Evolutionary conservation across 345 rosid species (phyloP), one percentile per base, ranked within the genome.

Genomic region (Populus ilicifolia): DNA sequence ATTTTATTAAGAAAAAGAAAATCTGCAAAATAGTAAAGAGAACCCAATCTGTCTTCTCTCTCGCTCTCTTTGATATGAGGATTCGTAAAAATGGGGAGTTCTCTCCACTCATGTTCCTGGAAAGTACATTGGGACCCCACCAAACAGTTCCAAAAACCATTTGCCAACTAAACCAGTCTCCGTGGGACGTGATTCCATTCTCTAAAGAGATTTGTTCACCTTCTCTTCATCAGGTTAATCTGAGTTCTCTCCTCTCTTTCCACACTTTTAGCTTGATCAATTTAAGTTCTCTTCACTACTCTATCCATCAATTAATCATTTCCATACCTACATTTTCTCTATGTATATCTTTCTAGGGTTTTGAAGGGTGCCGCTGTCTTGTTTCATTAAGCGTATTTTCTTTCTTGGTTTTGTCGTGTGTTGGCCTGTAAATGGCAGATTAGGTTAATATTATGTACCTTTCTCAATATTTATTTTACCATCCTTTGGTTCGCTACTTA

Each of bases 121-220:
- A 61, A 61, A 20, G 27, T 61, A 20, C 25, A 10, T 5, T 7
- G 12, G 27, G 5, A 61, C 65, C 65, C 23, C 65, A 9, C 10
- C 65, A 21, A 61, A 9, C 65, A 6, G 27, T 61, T 10, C 65
- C 50, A 14, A 46, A 46, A 46, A 46, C 50, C 17, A 2, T 17
- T 11, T 76, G 79, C 59, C 67, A 23, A 50, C 67, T 76, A 9
- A 76, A 76, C 56, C 79, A 69, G 73, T 76, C 79, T 2, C 79
- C 79, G 16, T 76, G 79, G 79, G 79, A 76, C 48, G 73, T 16
- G 7, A 69, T 76, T 38, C 29, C 67, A 4, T 39, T 69, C n/a
- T 69, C 79, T 56, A 66, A n/a, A 36, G 52, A 48, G 35, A 66
- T 13, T 27, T 30, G 2, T 41, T 38, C 52, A 13, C 48, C 64